Evolutionary conservation across 2,329 filamentous ascomycete species (phyloP).

Genomic region (Curvularia verruculosa): DNA sequence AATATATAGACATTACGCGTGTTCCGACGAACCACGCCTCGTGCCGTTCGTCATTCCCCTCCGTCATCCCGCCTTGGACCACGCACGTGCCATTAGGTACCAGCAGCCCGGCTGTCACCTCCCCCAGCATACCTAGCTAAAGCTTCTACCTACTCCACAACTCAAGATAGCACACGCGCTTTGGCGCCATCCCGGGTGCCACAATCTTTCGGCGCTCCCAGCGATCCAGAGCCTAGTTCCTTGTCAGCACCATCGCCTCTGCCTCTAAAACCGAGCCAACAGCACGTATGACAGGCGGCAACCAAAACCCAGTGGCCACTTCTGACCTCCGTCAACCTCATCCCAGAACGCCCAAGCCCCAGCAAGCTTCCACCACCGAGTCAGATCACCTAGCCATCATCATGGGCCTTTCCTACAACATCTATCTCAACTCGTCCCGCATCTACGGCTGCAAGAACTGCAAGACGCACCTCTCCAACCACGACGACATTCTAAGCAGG

Average conservation of each 20-base stretch:
- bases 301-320: conserved; percentile 16
- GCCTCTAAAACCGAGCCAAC: conserved; percentile 4
- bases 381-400: conserved; percentile 17
- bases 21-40: neutral
- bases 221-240: conserved; percentile 3
- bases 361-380: conserved; percentile 7
- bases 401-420: conserved; percentile 92
- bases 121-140: conserved; percentile 12
- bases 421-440: conserved; percentile 82
- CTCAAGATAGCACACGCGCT: conserved; percentile 12
- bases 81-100: conserved; percentile 27
- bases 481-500: conserved; percentile 93
- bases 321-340: conserved; percentile 14
- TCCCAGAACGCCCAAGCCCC: conserved; percentile 8
- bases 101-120: conserved; percentile 17
- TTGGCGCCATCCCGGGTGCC: conserved; percentile 19
- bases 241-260: conserved; percentile 4
- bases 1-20: neutral
- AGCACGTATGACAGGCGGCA: conserved; percentile 21
- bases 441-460: conserved; percentile 92
- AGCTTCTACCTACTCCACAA: conserved; percentile 14
- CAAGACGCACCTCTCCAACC: conserved; percentile 93
- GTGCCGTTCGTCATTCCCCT: conserved; percentile 8
- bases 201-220: neutral
- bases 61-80: conserved; percentile 19